Conservation (phyloP, 2,329 filamentous ascomycete species). For the Pseudocercospora pini-densiflorae region DNA sequence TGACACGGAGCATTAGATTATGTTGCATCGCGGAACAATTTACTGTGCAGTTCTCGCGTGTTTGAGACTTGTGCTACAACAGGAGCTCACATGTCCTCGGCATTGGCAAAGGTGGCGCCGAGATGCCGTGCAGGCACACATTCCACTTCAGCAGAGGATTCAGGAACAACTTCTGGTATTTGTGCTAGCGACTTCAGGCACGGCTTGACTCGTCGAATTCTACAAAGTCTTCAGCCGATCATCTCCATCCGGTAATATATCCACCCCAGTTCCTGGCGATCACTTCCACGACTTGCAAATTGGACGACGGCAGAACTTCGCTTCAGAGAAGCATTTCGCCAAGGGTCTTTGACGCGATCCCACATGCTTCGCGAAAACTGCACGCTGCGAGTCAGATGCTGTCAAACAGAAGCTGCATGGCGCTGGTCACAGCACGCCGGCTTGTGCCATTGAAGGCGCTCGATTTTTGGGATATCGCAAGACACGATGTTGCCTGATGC, state of each 20-base stretch:
- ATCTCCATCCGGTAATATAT: slow-evolving; percentile 1
- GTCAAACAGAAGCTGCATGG: neutral
- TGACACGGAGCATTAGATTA: neutral
- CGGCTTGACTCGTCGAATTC: neutral
- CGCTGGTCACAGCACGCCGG: neutral
- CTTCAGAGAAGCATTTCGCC: neutral
- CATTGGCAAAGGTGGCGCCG: neutral
- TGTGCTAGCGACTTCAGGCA: neutral
- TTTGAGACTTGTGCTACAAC: slow-evolving; percentile 1
- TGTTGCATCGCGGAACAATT: neutral
- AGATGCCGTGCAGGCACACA: neutral
- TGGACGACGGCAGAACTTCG: neutral
- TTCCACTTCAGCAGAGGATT: neutral
- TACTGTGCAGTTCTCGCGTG: neutral
- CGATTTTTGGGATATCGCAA: neutral
- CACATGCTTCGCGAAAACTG: slow-evolving; percentile 4
- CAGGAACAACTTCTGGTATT: neutral
- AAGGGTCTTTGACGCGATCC: neutral
- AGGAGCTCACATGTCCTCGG: neutral
- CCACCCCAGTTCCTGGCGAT: slow-evolving; percentile 1
- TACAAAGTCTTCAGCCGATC: neutral
- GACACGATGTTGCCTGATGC: neutral
- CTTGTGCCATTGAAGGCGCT: neutral
- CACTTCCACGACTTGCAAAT: neutral
- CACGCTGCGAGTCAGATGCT: neutral